Conservation (phyloP, 2,329 filamentous ascomycete species). For the Botrytis paeoniae region DNA sequence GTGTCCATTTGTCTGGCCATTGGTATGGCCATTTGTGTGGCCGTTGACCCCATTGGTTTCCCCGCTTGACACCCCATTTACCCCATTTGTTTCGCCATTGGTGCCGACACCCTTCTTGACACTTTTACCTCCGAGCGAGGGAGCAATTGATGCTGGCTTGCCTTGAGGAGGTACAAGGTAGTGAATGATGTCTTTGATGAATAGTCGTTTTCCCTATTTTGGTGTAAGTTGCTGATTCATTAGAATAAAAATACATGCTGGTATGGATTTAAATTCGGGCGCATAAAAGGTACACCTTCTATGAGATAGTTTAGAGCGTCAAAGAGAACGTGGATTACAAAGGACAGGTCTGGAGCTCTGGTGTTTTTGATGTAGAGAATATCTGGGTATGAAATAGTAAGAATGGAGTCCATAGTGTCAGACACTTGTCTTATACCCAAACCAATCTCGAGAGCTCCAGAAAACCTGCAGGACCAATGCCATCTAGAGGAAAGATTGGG, state of each 20-base stretch:
- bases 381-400: not conserved
- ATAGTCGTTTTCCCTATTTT: constrained; percentile 67
- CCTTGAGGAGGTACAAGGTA: constrained; percentile 78
- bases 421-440: constrained; percentile 14
- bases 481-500: not conserved
- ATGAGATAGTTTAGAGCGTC: not conserved
- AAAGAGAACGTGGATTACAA: not conserved
- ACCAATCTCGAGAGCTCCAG: not conserved
- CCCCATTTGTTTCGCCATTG: constrained; percentile 33
- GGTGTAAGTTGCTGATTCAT: constrained; percentile 14
- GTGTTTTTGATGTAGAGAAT: not conserved
- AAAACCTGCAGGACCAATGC: not conserved
- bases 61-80: constrained; percentile 14
- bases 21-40: constrained; percentile 31
- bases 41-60: constrained; percentile 33
- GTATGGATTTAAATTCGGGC: not conserved
- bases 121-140: constrained; percentile 56
- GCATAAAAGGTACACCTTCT: not conserved
- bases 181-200: constrained; percentile 97
- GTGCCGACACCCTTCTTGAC: constrained; percentile 38
- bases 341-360: not conserved
- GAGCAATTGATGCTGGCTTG: constrained; percentile 67
- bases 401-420: not conserved
- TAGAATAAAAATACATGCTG: not conserved
- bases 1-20: constrained; percentile 26